Evolutionary conservation across 2,329 filamentous ascomycete species (phyloP).

Genomic region (Colletotrichum horii): DNA sequence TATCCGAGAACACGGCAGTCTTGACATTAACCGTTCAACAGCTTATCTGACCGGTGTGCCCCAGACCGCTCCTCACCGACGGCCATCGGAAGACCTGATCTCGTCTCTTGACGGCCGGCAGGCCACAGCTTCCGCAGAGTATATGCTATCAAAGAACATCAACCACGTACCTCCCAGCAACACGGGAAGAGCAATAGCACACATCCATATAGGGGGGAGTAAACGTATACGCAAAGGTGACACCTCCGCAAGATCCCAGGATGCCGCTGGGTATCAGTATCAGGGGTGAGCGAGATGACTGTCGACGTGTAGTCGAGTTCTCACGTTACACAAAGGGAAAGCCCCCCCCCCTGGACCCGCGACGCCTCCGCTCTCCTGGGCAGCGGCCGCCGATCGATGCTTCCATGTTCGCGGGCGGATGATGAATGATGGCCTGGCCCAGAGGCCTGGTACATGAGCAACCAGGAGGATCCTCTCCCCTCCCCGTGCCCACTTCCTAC

Average conservation of each 20-base stretch:
- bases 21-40: neutral
- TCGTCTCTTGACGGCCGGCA: neutral
- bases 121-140: neutral
- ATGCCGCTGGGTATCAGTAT: neutral
- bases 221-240: neutral
- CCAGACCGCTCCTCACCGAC: neutral
- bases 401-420: neutral
- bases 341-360: neutral
- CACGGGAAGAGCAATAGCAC: neutral
- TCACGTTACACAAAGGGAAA: neutral
- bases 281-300: neutral
- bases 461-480: neutral
- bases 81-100: neutral
- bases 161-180: neutral
- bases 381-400: neutral
- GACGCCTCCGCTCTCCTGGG: neutral
- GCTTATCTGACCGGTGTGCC: neutral
- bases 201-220: neutral
- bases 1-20: neutral
- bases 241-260: neutral
- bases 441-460: neutral
- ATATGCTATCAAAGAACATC: neutral
- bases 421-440: neutral
- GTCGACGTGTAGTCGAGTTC: neutral
- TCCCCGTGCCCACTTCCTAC: neutral